A percentile compares a stretch with the other conserved stretches of the same genome.
Conservation (phyloP, 495 filamentous ascomycete genomes). For the Podospora didyma region DNA sequence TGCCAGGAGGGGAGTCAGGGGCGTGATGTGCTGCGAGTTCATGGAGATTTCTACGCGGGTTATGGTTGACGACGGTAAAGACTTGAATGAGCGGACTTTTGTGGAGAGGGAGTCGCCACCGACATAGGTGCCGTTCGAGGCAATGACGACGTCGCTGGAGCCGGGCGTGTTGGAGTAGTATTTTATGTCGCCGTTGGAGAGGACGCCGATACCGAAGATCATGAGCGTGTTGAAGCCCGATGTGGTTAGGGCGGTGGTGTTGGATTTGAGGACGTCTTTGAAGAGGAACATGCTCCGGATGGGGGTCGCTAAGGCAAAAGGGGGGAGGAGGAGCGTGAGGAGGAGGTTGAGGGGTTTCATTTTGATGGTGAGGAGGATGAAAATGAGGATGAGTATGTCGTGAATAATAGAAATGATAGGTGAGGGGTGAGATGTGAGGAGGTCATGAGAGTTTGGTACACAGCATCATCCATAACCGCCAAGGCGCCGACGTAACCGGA, state of each 20-base stretch:
- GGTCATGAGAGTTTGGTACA: too few species aligned
- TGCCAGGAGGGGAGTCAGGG: conserved; percentile 30
- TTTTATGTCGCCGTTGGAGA: conserved; percentile 39
- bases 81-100: conserved; percentile 41
- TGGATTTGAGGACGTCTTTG: conserved; percentile 42
- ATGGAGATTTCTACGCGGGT: conserved; percentile 39
- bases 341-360: too few species aligned
- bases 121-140: conserved; percentile 32
- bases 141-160: conserved; percentile 29
- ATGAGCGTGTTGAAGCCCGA: conserved; percentile 40
- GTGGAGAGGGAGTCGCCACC: conserved; percentile 35
- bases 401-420: too few species aligned
- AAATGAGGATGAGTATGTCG: too few species aligned
- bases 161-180: conserved; percentile 45
- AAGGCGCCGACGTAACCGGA: too few species aligned
- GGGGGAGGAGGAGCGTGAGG: too few species aligned
- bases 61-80: too few species aligned
- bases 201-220: conserved; percentile 40
- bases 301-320: neutral
- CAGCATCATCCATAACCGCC: too few species aligned
- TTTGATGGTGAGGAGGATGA: too few species aligned
- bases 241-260: conserved; percentile 32
- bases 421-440: too few species aligned
- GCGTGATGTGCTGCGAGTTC: conserved; percentile 37
- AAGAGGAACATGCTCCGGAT: conserved; percentile 38